A percentile compares a stretch with the other conserved stretches of the same genome.
These are phyloP conservation scores for Aspergillus niger DNA, from an alignment of 2,329 filamentous ascomycete species.

Conservation along the genomic window DNA sequence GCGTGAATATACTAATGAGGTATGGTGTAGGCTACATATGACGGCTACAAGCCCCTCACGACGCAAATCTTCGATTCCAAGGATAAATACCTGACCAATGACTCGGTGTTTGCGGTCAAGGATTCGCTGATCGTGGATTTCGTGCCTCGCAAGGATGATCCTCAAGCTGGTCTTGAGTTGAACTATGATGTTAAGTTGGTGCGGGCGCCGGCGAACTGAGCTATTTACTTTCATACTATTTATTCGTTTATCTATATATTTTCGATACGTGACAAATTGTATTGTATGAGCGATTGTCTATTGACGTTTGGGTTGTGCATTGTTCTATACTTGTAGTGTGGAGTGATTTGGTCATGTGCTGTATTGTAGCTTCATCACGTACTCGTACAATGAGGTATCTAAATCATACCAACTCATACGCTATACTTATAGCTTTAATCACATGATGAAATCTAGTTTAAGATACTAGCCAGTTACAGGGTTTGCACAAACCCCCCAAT, in stretches of 20 bases:
- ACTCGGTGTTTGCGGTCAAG: constrained; percentile 63
- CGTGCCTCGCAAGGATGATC: constrained; percentile 52
- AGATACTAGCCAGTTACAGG: background rate
- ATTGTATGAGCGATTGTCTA: too few relatives aligned
- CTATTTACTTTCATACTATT: too few relatives aligned
- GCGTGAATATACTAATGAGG: too few relatives aligned
- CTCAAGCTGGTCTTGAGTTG: constrained; percentile 56
- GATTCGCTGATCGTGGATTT: constrained; percentile 62
- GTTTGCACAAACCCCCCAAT: constrained; percentile 30
- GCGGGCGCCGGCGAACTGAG: constrained; percentile 12
- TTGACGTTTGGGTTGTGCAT: too few relatives aligned
- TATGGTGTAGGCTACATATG: constrained; percentile 50
- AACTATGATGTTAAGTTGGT: constrained; percentile 55
- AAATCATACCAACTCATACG: too few relatives aligned
- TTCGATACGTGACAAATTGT: too few relatives aligned
- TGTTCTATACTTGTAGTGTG: too few relatives aligned
- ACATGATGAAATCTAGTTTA: background rate
- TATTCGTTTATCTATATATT: too few relatives aligned
- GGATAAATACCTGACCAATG: constrained; percentile 63
- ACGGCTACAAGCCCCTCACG: constrained; percentile 67
- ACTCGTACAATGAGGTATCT: too few relatives aligned
- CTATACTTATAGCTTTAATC: background rate
- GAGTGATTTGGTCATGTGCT: too few relatives aligned
- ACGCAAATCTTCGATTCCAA: constrained; percentile 76
- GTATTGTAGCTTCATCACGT: too few relatives aligned